phyloP scores from a whole-genome alignment of 257 asterid genomes.

The Cruciata laevipes region DNA sequence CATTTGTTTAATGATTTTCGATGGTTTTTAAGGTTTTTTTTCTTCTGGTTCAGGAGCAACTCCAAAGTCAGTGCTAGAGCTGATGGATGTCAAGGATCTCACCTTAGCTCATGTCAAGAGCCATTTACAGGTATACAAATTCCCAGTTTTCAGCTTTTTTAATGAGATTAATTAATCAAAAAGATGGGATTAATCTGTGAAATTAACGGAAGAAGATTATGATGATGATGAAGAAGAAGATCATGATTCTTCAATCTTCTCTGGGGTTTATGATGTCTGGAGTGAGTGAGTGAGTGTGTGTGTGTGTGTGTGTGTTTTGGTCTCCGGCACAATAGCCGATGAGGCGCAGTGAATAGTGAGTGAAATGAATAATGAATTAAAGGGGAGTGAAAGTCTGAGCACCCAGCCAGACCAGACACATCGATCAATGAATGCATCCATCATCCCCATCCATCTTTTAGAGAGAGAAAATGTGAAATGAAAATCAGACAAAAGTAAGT shows the following conservation, averaged over 20 bases:
- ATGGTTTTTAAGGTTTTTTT: conserved; percentile 1
- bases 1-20: no score
- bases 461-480: background rate
- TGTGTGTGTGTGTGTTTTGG: conserved; percentile 20
- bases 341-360: conserved; percentile 35
- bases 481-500: conserved; percentile 48
- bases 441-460: conserved; percentile 17
- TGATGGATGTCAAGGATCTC: conserved; percentile 93
- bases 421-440: conserved; percentile 13
- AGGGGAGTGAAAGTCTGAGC: conserved; percentile 15
- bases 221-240: background rate
- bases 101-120: conserved; percentile 85
- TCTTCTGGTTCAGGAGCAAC: conserved; percentile 58
- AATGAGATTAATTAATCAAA: background rate
- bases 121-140: conserved; percentile 70
- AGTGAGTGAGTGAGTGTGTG: background rate
- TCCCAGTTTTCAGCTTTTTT: background rate
- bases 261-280: conserved; percentile 28
- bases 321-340: conserved; percentile 85
- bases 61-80: conserved; percentile 89
- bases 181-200: background rate
- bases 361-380: conserved; percentile 49
- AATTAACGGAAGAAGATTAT: no score
- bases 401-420: conserved; percentile 6
- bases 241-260: conserved; percentile 3